These are phyloP conservation scores for Aspergillus nidulans DNA, from an alignment of 495 filamentous ascomycete genomes.

Conservation along the genomic window DNA sequence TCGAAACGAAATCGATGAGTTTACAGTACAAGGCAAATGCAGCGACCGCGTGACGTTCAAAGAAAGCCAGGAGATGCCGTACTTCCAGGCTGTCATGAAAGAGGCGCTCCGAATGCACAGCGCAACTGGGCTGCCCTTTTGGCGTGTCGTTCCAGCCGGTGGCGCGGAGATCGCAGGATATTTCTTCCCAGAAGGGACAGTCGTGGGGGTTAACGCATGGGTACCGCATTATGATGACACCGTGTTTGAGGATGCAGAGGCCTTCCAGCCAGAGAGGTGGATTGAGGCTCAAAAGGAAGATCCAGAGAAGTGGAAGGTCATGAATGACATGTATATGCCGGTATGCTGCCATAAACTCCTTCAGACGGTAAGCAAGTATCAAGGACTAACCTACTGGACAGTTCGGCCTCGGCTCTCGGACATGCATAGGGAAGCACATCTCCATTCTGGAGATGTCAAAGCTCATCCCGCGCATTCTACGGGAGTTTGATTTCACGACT, in stretches of 20 bases:
- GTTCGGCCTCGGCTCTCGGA: constrained; percentile 45
- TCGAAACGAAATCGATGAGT: constrained; percentile 41
- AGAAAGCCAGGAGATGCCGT: constrained; percentile 46
- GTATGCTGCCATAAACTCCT: constrained; percentile 18
- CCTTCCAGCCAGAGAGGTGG: constrained; percentile 38
- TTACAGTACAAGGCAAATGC: constrained; percentile 23
- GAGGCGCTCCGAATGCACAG: constrained; percentile 41
- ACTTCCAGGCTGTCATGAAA: constrained; percentile 46
- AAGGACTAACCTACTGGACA: constrained; percentile 10
- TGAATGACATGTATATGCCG: constrained; percentile 44
- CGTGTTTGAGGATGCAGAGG: constrained; percentile 39
- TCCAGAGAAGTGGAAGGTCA: constrained; percentile 28
- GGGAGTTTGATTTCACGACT: constrained; percentile 36
- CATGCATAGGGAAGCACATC: constrained; percentile 47
- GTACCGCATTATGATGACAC: constrained; percentile 45
- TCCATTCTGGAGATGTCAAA: constrained; percentile 46
- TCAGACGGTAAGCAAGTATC: neutral
- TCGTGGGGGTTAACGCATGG: constrained; percentile 53
- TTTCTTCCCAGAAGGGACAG: constrained; percentile 38
- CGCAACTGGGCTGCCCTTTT: constrained; percentile 35
- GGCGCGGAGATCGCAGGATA: constrained; percentile 32
- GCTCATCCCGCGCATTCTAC: constrained; percentile 42
- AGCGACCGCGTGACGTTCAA: constrained; percentile 38
- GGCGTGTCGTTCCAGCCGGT: constrained; percentile 37
- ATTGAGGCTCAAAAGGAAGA: constrained; percentile 23